Base-by-base conservation (phyloP, 768 basidiomycete genomes). In the Leccinum disarticulatum region DNA sequence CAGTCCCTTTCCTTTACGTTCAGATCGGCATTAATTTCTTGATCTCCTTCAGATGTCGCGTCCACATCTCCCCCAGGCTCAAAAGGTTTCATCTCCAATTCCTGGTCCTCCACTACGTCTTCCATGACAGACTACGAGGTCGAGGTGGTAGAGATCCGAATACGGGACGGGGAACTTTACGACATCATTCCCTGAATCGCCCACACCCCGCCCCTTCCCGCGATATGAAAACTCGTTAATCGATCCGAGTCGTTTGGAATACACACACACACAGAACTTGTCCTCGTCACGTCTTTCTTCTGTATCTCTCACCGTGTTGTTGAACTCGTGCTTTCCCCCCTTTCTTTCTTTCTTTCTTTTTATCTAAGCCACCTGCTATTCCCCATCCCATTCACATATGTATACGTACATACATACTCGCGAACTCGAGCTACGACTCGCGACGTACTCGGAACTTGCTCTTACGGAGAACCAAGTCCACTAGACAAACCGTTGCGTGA, bases 131-230 rank as follows among this genome's bases (percentile, higher is more conserved):
- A 90, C 66, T 91, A 90, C 64, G 90, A 92, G 70, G 86, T 93
- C 60, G 91, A 93, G 73, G 91, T 93, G 38, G 91, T 90, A 65
- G 90, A 92, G 77, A 94, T 93, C 72, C 82, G 91, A 60, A 89
- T 93, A 60, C 80, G 82, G 62, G 91, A 91, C 67, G 88, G 83
- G 54, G 91, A 93, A 66, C 76, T 92, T 53, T 82, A 86, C 71
- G 82, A 85, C 60, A 87, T 93, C 70, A 89, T 93, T 71, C 91
- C 87, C 36, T 81, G 58, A 72, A 58, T 46, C 56, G 9, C 58
- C 8, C 10, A 14, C 13, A 46, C 27, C 4, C 11, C 43, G 3
- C 38, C 48, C 56, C 33, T 38, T 19, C 19, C 15, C 56, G 57
- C 22, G 51, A 47, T 61, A 60, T 27, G 52, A 52, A 38, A 61